These are phyloP conservation scores for Dioszegia crocea DNA, from an alignment of 768 basidiomycete species.

Conservation along the genomic window DNA sequence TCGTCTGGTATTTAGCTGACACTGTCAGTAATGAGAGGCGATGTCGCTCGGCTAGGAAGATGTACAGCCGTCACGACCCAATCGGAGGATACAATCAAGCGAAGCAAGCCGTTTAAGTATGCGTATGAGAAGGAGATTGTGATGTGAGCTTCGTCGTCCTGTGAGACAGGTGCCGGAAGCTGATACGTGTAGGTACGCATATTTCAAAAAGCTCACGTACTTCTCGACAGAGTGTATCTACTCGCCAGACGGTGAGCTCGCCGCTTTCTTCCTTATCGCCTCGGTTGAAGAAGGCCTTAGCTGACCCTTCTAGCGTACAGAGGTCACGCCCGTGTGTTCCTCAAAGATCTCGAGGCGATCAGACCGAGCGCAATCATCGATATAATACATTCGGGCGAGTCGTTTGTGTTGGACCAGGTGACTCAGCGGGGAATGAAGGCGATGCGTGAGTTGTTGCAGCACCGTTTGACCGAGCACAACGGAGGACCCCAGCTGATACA, in stretches of 20 bases:
- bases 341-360: constrained; percentile 92
- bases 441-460: constrained; percentile 63
- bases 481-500: constrained; percentile 8
- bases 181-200: constrained; percentile 74
- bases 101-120: constrained; percentile 99
- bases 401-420: constrained; percentile 78
- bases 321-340: constrained; percentile 86
- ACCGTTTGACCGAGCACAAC: background rate
- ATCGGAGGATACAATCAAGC: constrained; percentile 91
- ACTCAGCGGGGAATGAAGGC: constrained; percentile 76
- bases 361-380: constrained; percentile 94
- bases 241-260: constrained; percentile 66
- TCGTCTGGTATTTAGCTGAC: background rate
- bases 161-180: background rate
- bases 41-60: constrained; percentile 86
- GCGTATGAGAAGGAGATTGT: constrained; percentile 99
- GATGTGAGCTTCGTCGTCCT: constrained; percentile 59
- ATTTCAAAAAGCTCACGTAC: constrained; percentile 98
- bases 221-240: constrained; percentile 99
- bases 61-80: constrained; percentile 94
- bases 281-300: too few species aligned
- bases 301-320: constrained; percentile 64
- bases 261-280: background rate
- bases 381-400: constrained; percentile 93
- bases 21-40: constrained; percentile 84